phyloP scores from a whole-genome alignment of 768 basidiomycete species.

The Macrolepiota fuliginosa region DNA sequence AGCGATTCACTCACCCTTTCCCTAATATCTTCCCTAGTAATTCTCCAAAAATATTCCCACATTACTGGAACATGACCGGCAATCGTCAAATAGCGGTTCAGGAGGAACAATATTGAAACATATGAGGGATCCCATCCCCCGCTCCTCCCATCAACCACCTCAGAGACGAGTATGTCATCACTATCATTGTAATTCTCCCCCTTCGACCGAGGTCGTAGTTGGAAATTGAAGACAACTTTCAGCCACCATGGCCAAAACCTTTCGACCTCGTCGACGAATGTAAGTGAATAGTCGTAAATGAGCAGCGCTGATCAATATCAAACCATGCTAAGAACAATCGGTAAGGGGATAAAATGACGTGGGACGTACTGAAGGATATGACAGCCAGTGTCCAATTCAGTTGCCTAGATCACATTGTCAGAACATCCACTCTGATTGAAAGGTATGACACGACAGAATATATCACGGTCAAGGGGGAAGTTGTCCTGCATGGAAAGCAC shows the following conservation, averaged over 20 bases:
- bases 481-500: not conserved
- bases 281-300: conserved; percentile 47
- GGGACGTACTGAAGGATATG: conserved; percentile 25
- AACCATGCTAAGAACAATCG: not conserved
- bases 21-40: not conserved
- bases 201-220: not conserved
- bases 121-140: conserved; percentile 19
- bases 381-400: not conserved
- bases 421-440: not conserved
- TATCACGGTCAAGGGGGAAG: not conserved
- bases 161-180: not conserved
- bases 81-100: conserved; percentile 40
- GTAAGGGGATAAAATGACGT: not conserved
- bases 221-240: not conserved
- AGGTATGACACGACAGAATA: not conserved
- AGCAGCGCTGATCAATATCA: conserved; percentile 27
- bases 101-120: conserved; percentile 35
- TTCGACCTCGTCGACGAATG: conserved; percentile 38
- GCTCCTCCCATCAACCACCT: not conserved
- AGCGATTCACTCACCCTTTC: not conserved
- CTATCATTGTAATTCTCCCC: not conserved
- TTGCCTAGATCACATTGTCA: not conserved
- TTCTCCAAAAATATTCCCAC: conserved; percentile 31
- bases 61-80: conserved; percentile 36
- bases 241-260: conserved; percentile 35